Evolutionary conservation across 2,329 filamentous ascomycete genomes (phyloP), one percentile per base, ranked within the genome.

Genomic region (Diaporthe citriasiana): DNA sequence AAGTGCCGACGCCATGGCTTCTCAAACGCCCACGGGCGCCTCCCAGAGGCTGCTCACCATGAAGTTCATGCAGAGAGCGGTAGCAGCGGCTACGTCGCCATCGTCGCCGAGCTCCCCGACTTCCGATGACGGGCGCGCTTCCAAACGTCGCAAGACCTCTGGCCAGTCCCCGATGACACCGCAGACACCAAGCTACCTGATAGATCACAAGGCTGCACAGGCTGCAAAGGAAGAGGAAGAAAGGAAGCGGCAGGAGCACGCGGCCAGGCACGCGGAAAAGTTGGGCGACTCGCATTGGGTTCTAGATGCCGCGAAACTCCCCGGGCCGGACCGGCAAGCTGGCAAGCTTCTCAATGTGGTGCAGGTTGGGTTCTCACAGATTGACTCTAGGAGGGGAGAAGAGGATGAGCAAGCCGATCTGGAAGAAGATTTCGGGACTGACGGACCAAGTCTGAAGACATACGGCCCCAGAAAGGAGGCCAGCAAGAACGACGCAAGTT

Each of bases 21-120:
- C 88, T 75, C 84, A 87, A 80, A 91, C 87, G 75, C 86, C 90
- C 60, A 89, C 89, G 83, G 88, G 88, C 59, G 95, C 97, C 91
- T 98, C 95, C 76, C 95, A 93, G 74, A 92, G 95, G 78, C 92
- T 98, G 63, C 88, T 97, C 80, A 95, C 94, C 50, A 98, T 98
- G 95, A 97, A 97, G 86, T 98, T 98, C 82, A 98, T 98, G 95
- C 95, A 97, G 87, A 91, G 95, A 79, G 93, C 94, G 76, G 93
- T 92, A 66, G 91, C 92, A 66, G 91, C 92, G 69, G 89, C 92
- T 33, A 85, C 85, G 66, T 85, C 85, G 74, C 80, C 83, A 68
- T 81, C 85, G 25, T 85, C 86, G 4, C 82, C 87, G 74, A 78
- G 79, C 71, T 85, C 74, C 82, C 89, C 76, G 80, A 86, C 73